phyloP scores from a whole-genome alignment of 2,329 filamentous ascomycete genomes.

The Didymella pomorum region DNA sequence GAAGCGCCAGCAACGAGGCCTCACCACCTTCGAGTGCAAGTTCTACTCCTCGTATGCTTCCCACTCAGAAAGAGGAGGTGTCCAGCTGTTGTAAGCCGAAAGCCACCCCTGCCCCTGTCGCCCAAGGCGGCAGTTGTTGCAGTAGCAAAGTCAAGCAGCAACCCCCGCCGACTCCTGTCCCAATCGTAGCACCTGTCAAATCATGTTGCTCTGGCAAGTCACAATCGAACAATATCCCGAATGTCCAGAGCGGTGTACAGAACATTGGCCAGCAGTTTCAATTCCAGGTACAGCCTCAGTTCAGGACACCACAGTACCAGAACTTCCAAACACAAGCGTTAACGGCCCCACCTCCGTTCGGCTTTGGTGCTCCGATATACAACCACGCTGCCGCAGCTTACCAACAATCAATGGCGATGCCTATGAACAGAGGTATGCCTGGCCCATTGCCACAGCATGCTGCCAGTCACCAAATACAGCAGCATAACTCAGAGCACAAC shows the following conservation, averaged over 20 bases:
- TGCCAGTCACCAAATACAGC: slow-evolving; percentile 41
- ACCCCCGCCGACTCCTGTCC: slow-evolving; percentile 11
- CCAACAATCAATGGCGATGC: slow-evolving; percentile 46
- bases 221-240: slow-evolving; percentile 18
- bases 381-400: slow-evolving; percentile 44
- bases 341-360: slow-evolving; percentile 33
- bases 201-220: slow-evolving; percentile 44
- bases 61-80: slow-evolving; percentile 35
- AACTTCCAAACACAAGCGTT: slow-evolving; percentile 28
- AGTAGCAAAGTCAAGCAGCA: slow-evolving; percentile 34
- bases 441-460: slow-evolving; percentile 32
- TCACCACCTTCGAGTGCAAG: slow-evolving; percentile 49
- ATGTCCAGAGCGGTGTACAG: slow-evolving; percentile 20
- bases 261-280: slow-evolving; percentile 30
- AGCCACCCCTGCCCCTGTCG: slow-evolving; percentile 22
- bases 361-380: slow-evolving; percentile 46
- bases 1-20: slow-evolving; percentile 43
- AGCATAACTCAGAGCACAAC: slow-evolving; percentile 53
- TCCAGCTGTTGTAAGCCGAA: slow-evolving; percentile 49
- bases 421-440: slow-evolving; percentile 30
- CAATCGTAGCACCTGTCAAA: slow-evolving; percentile 30
- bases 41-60: slow-evolving; percentile 47
- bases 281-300: slow-evolving; percentile 33
- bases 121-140: slow-evolving; percentile 40
- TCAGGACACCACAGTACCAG: slow-evolving; percentile 31